phyloP scores from a whole-genome alignment of 139 green algal species.

The Chlamydomonas sp. region DNA sequence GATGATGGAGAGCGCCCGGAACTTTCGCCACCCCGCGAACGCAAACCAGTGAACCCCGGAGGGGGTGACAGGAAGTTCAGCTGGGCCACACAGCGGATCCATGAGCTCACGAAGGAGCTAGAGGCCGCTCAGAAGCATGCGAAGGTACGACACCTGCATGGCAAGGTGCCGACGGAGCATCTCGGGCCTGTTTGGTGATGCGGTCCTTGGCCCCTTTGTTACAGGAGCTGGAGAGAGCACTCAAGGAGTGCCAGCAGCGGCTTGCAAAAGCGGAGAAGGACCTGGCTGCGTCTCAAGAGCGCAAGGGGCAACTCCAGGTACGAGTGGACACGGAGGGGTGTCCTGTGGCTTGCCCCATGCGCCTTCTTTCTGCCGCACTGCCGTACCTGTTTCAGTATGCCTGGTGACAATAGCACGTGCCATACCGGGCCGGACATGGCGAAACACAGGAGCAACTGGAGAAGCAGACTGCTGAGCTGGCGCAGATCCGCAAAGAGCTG shows the following conservation, averaged over 20 bases:
- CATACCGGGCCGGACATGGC: no score
- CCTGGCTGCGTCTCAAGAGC: background rate
- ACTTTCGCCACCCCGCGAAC: conserved; percentile 55
- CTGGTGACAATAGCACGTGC: no score
- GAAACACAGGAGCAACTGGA: background rate
- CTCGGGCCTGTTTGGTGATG: no score
- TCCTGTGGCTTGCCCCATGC: background rate
- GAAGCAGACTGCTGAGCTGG: background rate
- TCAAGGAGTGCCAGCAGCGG: background rate
- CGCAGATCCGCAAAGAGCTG: background rate
- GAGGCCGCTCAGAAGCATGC: conserved; percentile 33
- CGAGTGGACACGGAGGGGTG: background rate
- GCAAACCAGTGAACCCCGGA: conserved; percentile 24
- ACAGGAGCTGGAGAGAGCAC: conserved; percentile 20
- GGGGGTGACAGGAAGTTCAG: conserved; percentile 56
- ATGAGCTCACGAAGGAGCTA: conserved; percentile 65
- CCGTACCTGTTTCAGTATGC: no score
- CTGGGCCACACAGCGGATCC: conserved; percentile 70
- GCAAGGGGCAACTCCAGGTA: background rate
- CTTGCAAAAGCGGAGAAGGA: background rate
- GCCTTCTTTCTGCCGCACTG: no score
- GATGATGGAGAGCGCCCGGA: conserved; percentile 18
- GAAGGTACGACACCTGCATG: background rate
- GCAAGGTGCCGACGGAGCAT: no score
- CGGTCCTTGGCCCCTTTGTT: no score